phyloP scores from a whole-genome alignment of 73 alveolate genomes.

The Paramecium biaurelia region DNA sequence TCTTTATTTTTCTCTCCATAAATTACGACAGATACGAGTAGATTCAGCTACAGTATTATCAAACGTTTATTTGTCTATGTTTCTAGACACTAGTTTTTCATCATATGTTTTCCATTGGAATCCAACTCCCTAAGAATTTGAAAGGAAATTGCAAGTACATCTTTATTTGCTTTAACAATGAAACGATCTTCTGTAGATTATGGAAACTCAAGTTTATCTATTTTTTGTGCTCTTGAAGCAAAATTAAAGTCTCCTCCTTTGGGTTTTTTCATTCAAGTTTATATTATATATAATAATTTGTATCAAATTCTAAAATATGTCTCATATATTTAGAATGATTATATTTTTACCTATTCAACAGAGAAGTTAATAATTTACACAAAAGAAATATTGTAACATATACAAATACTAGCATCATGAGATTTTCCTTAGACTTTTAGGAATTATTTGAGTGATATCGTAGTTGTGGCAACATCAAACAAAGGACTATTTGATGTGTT shows the following conservation, averaged over 20 bases:
- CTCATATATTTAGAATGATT: not conserved
- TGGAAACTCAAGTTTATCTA: slow-evolving; percentile 19
- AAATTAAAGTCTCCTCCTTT: slow-evolving; percentile 23
- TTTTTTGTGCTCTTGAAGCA: slow-evolving; percentile 37
- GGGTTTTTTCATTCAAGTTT: not conserved
- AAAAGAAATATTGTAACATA: not conserved
- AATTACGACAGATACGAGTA: slow-evolving; percentile 19
- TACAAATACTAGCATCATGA: not conserved
- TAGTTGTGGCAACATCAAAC: slow-evolving; percentile 29
- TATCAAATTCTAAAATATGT: slow-evolving; percentile 12
- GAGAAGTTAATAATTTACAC: slow-evolving; percentile 34
- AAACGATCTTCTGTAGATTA: not conserved
- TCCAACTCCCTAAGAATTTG: slow-evolving; percentile 16
- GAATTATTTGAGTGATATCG: not conserved
- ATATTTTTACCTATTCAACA: not conserved
- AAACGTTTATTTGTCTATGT: not conserved
- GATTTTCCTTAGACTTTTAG: slow-evolving; percentile 3
- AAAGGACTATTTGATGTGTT: slow-evolving; percentile 36
- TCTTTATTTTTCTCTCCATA: slow-evolving; percentile 26
- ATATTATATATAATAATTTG: not conserved
- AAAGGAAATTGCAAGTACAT: not conserved
- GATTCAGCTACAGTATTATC: slow-evolving; percentile 19
- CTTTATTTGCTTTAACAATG: slow-evolving; percentile 20
- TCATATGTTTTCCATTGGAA: slow-evolving; percentile 24
- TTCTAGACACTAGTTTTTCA: not conserved